These are phyloP conservation scores for Hypomontagnella submonticulosa DNA, from an alignment of 495 filamentous ascomycete genomes.

Conservation along the genomic window DNA sequence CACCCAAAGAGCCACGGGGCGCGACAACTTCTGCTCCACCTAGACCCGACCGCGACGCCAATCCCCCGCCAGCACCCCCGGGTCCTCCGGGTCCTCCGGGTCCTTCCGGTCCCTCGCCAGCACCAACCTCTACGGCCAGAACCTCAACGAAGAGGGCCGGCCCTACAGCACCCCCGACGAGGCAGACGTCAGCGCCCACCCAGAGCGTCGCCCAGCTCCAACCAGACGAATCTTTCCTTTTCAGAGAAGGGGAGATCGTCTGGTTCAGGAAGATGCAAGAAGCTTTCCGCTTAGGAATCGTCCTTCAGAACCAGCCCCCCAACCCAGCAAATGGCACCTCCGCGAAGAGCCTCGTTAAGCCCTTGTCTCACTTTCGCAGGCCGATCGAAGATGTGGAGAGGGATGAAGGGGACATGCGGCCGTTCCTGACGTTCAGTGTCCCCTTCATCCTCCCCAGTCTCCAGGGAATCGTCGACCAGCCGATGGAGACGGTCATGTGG, in stretches of 20 bases:
- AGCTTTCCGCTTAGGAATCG: constrained; percentile 20
- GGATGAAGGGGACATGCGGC: constrained; percentile 53
- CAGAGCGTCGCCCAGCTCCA: constrained; percentile 4
- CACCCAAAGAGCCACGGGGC: not conserved
- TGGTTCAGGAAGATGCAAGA: constrained; percentile 50
- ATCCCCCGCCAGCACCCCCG: not conserved
- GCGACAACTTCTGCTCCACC: constrained; percentile 9
- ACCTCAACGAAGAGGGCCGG: constrained; percentile 9
- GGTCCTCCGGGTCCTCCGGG: not conserved
- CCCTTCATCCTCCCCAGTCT: constrained; percentile 40
- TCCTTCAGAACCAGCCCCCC: constrained; percentile 13
- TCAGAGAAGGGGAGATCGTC: constrained; percentile 56
- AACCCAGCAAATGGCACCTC: constrained; percentile 33
- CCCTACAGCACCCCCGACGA: constrained; percentile 11
- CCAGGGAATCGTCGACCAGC: constrained; percentile 36
- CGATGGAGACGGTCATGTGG: constrained; percentile 49
- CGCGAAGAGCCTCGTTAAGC: constrained; percentile 25
- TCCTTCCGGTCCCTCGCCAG: constrained; percentile 1
- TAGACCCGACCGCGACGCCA: not conserved
- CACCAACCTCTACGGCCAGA: not conserved
- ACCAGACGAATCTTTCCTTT: constrained; percentile 46
- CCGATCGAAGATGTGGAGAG: constrained; percentile 41
- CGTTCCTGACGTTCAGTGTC: constrained; percentile 60
- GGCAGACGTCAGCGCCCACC: not conserved
- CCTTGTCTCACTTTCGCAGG: constrained; percentile 29